Evolutionary conservation across 129 eudicot species (phyloP).

Genomic region (Escallonia rubra): DNA sequence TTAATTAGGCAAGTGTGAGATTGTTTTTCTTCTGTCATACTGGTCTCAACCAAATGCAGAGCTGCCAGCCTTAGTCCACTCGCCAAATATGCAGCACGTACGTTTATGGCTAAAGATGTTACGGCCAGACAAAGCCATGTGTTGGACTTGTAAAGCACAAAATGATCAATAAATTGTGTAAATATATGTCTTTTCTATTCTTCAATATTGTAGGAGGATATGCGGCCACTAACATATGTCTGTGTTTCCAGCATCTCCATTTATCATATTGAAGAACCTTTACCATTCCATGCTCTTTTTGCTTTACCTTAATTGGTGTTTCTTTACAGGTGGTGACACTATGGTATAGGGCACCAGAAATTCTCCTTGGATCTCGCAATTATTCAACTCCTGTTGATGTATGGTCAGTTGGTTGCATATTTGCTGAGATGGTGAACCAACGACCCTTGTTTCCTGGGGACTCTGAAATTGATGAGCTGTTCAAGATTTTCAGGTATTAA

Average conservation of each 20-base stretch:
- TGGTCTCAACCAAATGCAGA: too few species aligned
- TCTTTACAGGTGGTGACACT: conserved; percentile 80
- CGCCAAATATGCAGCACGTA: not conserved
- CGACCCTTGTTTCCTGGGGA: conserved; percentile 92
- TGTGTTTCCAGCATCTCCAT: too few species aligned
- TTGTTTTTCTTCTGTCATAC: too few species aligned
- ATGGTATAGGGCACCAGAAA: conserved; percentile 99
- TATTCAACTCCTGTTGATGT: conserved; percentile 96
- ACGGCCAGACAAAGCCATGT: not conserved
- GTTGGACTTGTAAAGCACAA: not conserved
- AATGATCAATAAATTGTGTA: not conserved
- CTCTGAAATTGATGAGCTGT: conserved; percentile 88
- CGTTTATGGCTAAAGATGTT: not conserved
- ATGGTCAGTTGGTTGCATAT: conserved; percentile 98
- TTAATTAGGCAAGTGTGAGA: too few species aligned
- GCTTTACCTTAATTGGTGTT: not conserved
- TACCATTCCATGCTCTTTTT: not conserved
- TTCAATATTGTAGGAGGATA: too few species aligned
- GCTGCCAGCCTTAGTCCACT: too few species aligned
- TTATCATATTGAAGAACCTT: not conserved
- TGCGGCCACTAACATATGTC: too few species aligned
- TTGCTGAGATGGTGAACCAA: conserved; percentile 97
- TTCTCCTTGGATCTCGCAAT: conserved; percentile 90
- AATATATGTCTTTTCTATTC: too few species aligned
- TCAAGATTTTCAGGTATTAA: conserved; percentile 83